Evolutionary conservation across 139 green algal species (phyloP).

Genomic region (Zygnema circumcarinatum): DNA sequence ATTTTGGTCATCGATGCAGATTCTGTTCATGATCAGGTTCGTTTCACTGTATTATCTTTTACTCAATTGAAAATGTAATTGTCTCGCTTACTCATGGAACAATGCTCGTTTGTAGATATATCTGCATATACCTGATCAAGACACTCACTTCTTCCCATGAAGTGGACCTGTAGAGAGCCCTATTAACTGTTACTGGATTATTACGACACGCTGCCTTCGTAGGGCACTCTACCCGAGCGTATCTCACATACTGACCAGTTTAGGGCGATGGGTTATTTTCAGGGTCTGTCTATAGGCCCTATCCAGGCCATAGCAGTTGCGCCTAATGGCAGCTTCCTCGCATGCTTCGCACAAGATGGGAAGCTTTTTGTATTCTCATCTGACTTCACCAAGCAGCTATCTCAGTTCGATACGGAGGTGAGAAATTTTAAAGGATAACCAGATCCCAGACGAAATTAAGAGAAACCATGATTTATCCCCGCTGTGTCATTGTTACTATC

Average conservation of each 20-base stretch:
- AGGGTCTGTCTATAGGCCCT: neutral
- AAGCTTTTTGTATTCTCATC: slow-evolving; percentile 64
- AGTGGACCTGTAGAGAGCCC: too few relatives aligned
- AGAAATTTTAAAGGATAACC: slow-evolving; percentile 58
- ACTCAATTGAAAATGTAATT: too few relatives aligned
- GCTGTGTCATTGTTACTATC: neutral
- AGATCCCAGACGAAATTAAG: neutral
- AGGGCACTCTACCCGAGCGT: too few relatives aligned
- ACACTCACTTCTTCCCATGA: too few relatives aligned
- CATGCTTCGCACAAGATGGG: slow-evolving; percentile 67
- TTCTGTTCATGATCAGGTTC: slow-evolving; percentile 30
- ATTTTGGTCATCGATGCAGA: slow-evolving; percentile 69
- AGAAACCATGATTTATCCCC: neutral
- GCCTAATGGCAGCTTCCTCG: slow-evolving; percentile 62
- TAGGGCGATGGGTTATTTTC: too few relatives aligned
- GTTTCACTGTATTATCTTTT: too few relatives aligned
- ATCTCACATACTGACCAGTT: too few relatives aligned
- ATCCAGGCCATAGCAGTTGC: neutral
- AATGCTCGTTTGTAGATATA: too few relatives aligned
- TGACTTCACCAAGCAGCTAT: slow-evolving; percentile 74
- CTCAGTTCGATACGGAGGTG: slow-evolving; percentile 75
- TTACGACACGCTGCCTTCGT: too few relatives aligned
- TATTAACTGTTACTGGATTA: too few relatives aligned
- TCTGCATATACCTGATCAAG: too few relatives aligned
- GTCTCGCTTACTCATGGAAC: too few relatives aligned